These are phyloP conservation scores for Sambucus nigra DNA, from an alignment of 129 eudicot species.

Conservation along the genomic window DNA sequence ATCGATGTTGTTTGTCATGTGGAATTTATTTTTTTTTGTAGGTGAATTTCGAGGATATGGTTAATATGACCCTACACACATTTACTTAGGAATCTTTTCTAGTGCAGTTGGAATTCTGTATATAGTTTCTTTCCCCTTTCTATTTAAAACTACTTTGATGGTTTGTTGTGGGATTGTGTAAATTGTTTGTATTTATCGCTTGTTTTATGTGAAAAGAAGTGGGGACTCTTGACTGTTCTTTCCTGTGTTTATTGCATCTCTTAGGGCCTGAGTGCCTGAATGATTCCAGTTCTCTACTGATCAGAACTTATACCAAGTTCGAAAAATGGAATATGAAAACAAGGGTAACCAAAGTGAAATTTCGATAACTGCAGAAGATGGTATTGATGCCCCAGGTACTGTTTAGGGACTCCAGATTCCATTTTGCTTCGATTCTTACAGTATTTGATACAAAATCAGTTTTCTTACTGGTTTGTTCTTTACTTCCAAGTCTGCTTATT, in stretches of 20 bases:
- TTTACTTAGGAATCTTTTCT: no score
- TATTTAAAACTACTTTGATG: background rate
- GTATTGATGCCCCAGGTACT: background rate
- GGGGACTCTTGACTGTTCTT: background rate
- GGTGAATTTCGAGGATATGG: no score
- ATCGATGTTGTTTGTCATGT: no score
- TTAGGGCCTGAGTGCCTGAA: background rate
- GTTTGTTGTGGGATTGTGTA: background rate
- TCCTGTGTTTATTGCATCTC: background rate
- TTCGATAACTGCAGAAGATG: slow-evolving; percentile 1
- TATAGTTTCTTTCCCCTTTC: no score
- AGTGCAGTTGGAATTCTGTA: no score
- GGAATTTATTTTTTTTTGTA: no score
- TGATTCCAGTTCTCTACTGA: background rate
- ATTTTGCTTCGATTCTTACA: background rate
- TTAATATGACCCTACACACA: no score
- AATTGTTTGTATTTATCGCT: background rate
- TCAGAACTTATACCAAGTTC: background rate
- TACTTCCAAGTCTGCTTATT: background rate
- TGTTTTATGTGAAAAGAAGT: background rate
- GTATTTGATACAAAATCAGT: background rate
- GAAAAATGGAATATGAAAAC: slow-evolving; percentile 1
- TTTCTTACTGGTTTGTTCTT: background rate
- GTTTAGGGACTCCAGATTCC: background rate
- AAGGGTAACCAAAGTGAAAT: slow-evolving; percentile 6